Percentiles rank a stretch among this genome's conserved stretches.
phyloP scores from a whole-genome alignment of 345 rosid species.

The Murraya koenigii region DNA sequence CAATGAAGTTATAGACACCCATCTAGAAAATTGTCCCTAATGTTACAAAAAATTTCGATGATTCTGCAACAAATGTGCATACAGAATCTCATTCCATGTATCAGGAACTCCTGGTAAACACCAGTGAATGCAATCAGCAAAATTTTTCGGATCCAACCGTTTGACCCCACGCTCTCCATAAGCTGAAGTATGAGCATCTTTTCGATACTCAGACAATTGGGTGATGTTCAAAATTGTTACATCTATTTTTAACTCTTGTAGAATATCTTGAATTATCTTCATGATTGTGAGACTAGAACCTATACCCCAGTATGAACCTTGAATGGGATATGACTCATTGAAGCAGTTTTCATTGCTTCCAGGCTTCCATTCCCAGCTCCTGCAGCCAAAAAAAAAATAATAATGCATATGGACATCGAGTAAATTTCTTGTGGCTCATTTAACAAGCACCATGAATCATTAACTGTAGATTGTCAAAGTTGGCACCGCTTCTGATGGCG shows the following conservation, averaged over 20 bases:
- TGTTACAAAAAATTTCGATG: constrained; percentile 34
- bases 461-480: no score
- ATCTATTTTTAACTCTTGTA: constrained; percentile 42
- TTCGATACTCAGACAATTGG: constrained; percentile 73
- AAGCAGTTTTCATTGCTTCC: constrained; percentile 77
- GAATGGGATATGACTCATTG: constrained; percentile 70
- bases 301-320: constrained; percentile 73
- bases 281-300: constrained; percentile 78
- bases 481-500: no score
- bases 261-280: constrained; percentile 47
- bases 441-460: no score
- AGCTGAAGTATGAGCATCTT: constrained; percentile 77
- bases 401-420: no score
- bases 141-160: constrained; percentile 62
- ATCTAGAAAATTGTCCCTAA: neutral
- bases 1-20: no score
- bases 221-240: constrained; percentile 73
- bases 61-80: constrained; percentile 56
- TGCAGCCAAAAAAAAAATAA: constrained; percentile 16
- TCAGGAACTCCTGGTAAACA: constrained; percentile 94
- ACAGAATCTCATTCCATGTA: constrained; percentile 28
- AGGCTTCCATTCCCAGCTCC: constrained; percentile 97
- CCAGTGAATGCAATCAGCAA: constrained; percentile 94
- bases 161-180: constrained; percentile 81
- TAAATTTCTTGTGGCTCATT: no score